phyloP scores from a whole-genome alignment of 2,329 filamentous ascomycete species.

The Penicillium hesseltinei region DNA sequence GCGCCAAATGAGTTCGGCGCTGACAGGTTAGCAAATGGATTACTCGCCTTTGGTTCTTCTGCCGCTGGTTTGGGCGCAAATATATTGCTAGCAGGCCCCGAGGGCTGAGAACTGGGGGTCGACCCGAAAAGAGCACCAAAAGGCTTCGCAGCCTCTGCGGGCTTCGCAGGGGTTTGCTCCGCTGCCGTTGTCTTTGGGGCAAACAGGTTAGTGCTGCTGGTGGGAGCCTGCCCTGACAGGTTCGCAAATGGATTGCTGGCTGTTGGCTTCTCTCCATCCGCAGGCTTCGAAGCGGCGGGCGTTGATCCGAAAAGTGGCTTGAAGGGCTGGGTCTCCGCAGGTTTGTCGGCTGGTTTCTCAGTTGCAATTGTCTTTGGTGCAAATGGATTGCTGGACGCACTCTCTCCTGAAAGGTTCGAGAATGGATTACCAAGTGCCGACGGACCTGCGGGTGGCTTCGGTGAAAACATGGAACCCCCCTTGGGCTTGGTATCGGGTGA shows the following conservation, averaged over 20 bases:
- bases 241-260: slow-evolving; percentile 10
- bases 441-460: slow-evolving; percentile 5
- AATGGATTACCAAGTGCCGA: slow-evolving; percentile 9
- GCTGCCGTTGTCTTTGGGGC: background rate
- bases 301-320: slow-evolving; percentile 11
- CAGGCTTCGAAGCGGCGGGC: slow-evolving; percentile 1
- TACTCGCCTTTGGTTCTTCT: slow-evolving; percentile 24
- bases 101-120: slow-evolving; percentile 22
- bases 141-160: slow-evolving; percentile 1
- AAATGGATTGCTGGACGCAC: slow-evolving; percentile 5
- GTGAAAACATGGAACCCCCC: slow-evolving; percentile 1
- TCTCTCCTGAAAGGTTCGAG: slow-evolving; percentile 10
- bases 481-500: slow-evolving; percentile 24
- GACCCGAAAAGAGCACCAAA: slow-evolving; percentile 7
- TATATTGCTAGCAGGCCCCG: slow-evolving; percentile 36
- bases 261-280: slow-evolving; percentile 1
- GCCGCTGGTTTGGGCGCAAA: slow-evolving; percentile 21
- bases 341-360: slow-evolving; percentile 1
- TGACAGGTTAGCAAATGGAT: slow-evolving; percentile 35
- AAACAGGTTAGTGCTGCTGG: slow-evolving; percentile 3
- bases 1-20: background rate
- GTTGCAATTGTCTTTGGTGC: slow-evolving; percentile 1
- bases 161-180: slow-evolving; percentile 5
- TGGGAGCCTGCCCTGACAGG: background rate
- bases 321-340: slow-evolving; percentile 7